A percentile compares a stretch with the other conserved stretches of the same genome.
Conservation (phyloP, 2,329 filamentous ascomycete species). For the Basipetospora sp. region DNA sequence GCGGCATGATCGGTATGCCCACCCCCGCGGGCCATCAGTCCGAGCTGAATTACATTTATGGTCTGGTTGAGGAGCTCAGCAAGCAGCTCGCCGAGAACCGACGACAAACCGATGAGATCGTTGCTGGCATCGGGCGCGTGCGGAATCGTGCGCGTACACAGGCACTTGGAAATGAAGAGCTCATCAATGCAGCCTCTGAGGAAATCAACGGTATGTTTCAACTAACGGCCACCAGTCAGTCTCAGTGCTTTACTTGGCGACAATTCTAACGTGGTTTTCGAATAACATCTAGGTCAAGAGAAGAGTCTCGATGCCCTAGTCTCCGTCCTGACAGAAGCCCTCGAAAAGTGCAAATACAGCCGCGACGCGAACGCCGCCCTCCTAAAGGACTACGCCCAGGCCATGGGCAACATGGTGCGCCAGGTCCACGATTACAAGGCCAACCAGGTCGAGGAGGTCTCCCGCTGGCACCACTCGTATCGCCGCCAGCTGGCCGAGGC, state of each 20-base stretch:
- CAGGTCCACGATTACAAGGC: constrained; percentile 54
- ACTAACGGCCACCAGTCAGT: too few species aligned
- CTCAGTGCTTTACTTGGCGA: constrained; percentile 9
- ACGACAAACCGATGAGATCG: constrained; percentile 47
- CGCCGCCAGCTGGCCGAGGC: constrained; percentile 50
- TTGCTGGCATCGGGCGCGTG: constrained; percentile 46
- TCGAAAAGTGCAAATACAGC: constrained; percentile 46
- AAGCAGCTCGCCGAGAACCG: constrained; percentile 48
- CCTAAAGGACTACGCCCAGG: constrained; percentile 42
- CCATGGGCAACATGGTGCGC: constrained; percentile 42
- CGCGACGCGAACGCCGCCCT: constrained; percentile 46
- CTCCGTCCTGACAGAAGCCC: constrained; percentile 44
- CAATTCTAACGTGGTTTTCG: too few species aligned
- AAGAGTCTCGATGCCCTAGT: constrained; percentile 46
- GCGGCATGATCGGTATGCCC: constrained; percentile 33
- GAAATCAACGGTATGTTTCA: constrained; percentile 44
- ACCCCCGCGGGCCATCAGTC: constrained; percentile 54
- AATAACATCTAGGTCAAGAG: constrained; percentile 45
- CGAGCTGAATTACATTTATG: constrained; percentile 53
- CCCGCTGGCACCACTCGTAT: constrained; percentile 52
- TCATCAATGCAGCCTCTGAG: constrained; percentile 39
- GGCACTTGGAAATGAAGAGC: constrained; percentile 41
- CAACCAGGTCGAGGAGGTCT: constrained; percentile 45
- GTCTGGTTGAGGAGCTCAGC: constrained; percentile 52
- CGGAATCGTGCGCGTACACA: constrained; percentile 39